Percentiles rank a stretch among this genome's conserved stretches.
phyloP scores from a whole-genome alignment of 2,329 filamentous ascomycete species.

The Alternaria novae-zelandiae region DNA sequence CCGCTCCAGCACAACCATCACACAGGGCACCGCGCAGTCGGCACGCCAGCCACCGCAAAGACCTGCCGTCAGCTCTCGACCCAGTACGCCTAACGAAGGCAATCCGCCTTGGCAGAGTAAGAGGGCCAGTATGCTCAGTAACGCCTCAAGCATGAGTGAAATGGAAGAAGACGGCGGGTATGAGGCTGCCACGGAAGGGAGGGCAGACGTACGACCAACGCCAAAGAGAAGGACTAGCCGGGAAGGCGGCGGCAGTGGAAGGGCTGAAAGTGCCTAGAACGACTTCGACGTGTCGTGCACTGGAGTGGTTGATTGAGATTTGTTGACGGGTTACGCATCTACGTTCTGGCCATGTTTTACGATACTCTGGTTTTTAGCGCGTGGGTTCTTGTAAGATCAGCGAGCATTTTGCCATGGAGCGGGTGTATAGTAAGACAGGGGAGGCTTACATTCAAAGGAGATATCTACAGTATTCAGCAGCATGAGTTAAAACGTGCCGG shows the following conservation, averaged over 20 bases:
- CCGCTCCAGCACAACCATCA: slow-evolving; percentile 30
- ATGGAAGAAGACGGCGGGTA: slow-evolving; percentile 16
- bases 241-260: slow-evolving; percentile 15
- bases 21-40: slow-evolving; percentile 33
- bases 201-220: background rate
- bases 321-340: background rate
- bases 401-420: background rate
- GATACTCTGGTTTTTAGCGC: background rate
- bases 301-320: background rate
- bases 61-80: slow-evolving; percentile 18
- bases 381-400: background rate
- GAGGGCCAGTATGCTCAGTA: slow-evolving; percentile 42
- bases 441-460: background rate
- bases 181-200: slow-evolving; percentile 11
- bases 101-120: slow-evolving; percentile 38
- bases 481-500: background rate
- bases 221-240: slow-evolving; percentile 13
- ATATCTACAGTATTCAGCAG: background rate
- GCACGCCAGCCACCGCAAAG: slow-evolving; percentile 29
- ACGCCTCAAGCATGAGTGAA: slow-evolving; percentile 27
- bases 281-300: slow-evolving; percentile 2
- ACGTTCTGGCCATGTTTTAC: slow-evolving; percentile 5
- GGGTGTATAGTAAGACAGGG: background rate
- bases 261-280: slow-evolving; percentile 26
- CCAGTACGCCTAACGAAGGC: slow-evolving; percentile 36